Base-by-base conservation (phyloP, 2,329 filamentous ascomycete genomes). In the Akanthomyces lecanii region DNA sequence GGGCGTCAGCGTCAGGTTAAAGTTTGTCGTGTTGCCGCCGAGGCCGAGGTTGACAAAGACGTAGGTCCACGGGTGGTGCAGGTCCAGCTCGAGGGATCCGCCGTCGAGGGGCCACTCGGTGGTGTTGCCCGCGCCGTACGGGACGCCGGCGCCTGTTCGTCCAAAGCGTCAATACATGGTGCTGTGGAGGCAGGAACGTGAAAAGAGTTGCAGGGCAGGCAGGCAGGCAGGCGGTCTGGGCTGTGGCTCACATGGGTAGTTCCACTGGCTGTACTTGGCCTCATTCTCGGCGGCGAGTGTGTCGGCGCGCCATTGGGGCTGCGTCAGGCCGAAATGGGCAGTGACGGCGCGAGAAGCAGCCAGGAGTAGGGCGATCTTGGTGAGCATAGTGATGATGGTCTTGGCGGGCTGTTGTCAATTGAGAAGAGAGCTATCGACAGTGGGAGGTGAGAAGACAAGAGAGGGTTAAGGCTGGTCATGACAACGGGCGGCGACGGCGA, bases 1-100 rank as follows among this genome's bases (percentile, higher is more conserved):
- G 3, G 84, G 84, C 2, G 85, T 82, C 33, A 92, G 79, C 40
- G 86, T 84, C 73, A 88, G 81, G 79, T 89, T 91, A 81, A 88
- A 92, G 74, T 85, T 85, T 69, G 79, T 81, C 25, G 82, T 71
- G 71, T 82, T 81, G 51, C 71, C 71, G 71, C 79, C 79, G 48
- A 83, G 72, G 53, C 80, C 82, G 56, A 84, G 74, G 72, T 84
- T 84, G 73, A 85, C 71, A 69, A 79, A 83, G 69, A 84, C 63
- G 71, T 83, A 84, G 38, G 77, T 74, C 80, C 79, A 84, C 7
- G 71, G 67, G 72, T 84, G 82, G 73, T 82, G 81, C 38, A 84
- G 77, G 47, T 78, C 74, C 16, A 85, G 76, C 66, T 74, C 71
- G 56, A 85, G 68, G 42, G 77, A 74, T 66, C 81, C 82, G 66